Conservation (phyloP, 106 monocot species). For the Apostasia shenzhenica region DNA sequence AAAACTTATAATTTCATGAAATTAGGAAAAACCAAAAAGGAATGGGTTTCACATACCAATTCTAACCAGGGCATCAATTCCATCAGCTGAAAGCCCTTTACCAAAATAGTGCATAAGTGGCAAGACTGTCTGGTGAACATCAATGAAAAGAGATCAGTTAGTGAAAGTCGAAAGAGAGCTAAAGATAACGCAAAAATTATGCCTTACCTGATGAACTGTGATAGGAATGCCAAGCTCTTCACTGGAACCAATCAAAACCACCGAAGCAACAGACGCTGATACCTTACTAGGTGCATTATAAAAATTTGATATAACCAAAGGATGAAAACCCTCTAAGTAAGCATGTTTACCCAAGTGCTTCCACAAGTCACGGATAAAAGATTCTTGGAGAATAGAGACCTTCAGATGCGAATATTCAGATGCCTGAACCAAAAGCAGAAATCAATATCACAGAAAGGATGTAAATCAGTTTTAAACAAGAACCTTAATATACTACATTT, state of each 20-base stretch:
- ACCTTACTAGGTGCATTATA: conserved; percentile 58
- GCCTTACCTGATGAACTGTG: conserved; percentile 80
- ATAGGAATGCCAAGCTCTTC: conserved; percentile 94
- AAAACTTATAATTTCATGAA: neutral
- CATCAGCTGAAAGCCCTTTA: conserved; percentile 77
- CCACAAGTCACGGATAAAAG: conserved; percentile 87
- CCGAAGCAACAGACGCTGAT: conserved; percentile 69
- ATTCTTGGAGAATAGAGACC: conserved; percentile 84
- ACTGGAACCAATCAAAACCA: conserved; percentile 75
- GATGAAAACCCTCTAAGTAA: conserved; percentile 84
- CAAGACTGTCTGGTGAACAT: conserved; percentile 62
- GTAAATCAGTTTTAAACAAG: neutral
- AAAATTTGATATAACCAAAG: conserved; percentile 66
- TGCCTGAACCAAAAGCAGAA: conserved; percentile 25
- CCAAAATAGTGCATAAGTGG: conserved; percentile 81
- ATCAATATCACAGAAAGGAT: neutral
- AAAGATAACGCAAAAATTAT: neutral
- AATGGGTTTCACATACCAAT: conserved; percentile 56
- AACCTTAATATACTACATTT: conserved; percentile 1
- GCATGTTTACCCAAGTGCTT: conserved; percentile 72
- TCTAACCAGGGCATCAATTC: conserved; percentile 86
- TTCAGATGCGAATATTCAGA: conserved; percentile 78
- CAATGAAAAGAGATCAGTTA: neutral
- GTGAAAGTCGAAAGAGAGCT: neutral
- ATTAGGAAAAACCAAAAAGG: conserved; percentile 4